Evolutionary conservation across 345 rosid genomes (phyloP), one percentile per base, ranked within the genome.

Genomic region (Salix caprea): DNA sequence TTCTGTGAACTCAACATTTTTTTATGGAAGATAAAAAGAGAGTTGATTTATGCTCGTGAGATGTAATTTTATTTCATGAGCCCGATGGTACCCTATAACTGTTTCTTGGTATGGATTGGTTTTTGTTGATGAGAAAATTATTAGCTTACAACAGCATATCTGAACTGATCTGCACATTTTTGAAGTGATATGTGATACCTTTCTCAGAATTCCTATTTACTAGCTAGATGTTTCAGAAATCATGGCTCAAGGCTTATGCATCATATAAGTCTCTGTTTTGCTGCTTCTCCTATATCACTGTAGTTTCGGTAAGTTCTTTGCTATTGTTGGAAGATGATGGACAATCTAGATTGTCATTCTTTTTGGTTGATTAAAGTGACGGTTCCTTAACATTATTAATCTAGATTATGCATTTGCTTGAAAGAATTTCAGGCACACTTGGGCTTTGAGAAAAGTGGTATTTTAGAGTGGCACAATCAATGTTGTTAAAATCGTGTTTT

Each of bases 1-100:
- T 24, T 88, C 50, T 67, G 73, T 65, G 54, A 73, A 77, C 80
- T 69, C 56, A 6, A 74, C 71, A 46, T 46, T 46, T 46, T 80
- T 73, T 73, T 72, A 73, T 62, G 67, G 64, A 39, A 44, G 69
- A 66, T 77, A 65, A 78, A 73, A 67, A 44, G n/a, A 65, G 74
- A 78, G 66, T 67, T 77, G 40, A 28, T 65, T 75, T 79, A 32
- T 70, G 21, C 71, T 68, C 74, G 70, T 76, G 74, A 62, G 64
- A 36, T 79, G 79, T 74, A 16, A 76, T 65, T 76, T 50, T 79
- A 37, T 77, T 37, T 44, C 70, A 26, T 50, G 26, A 71, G 19
- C 52, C 69, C 65, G 40, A 30, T 42, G 58, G 67, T 28, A 26
- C 24, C 14, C 52, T 24, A 15, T 24, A 40, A 30, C 5, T 11